Base-by-base conservation (phyloP, 2,329 filamentous ascomycete species). In the Ophiostoma australiae region DNA sequence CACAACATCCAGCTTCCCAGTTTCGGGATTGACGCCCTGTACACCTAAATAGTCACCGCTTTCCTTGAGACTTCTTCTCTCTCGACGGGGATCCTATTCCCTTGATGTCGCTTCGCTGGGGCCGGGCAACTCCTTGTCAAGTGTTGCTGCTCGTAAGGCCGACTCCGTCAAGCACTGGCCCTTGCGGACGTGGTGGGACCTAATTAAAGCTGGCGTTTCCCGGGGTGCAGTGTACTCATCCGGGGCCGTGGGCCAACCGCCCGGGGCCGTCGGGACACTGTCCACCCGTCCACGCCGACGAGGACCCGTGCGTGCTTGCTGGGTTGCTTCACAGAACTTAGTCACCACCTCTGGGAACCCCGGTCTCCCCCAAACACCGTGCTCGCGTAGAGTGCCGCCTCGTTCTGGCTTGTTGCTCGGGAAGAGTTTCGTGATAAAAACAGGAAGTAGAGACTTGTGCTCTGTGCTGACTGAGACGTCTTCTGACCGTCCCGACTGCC, bases 11-110 rank as follows among this genome's bases (percentile, higher is more conserved):
- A 83, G 81, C 73, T 83, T 79, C 5, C 87, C 85, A 0, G 87
- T 88, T 61, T 81, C 78, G 0, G 86, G 86, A 74, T 89, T 88
- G 70, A 85, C 80, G 3, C 86, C 86, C 72, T 87, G 85, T 1
- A 88, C 84, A 1, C 86, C 86, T 0, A 89, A 81, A 75, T 83
- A 89, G 76, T 89, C 86, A 4, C 85, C 85, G 70, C 84, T 86
- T 70, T 84, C 81, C 72, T 83, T 85, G 70, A 87, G 79, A 58
- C 76, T 81, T 65, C 80, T 80, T 6, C 85, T 81, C 48, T 80
- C 78, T 20, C 76, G 78, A n/a, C 80, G 80, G 10, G 74, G 74
- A n/a, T 80, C 76, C 70, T 79, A 76, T 69, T 78, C 82, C 1
- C 76, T 76, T 15, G 79, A 76, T 23, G 80, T 76, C 13, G 77